phyloP scores from a whole-genome alignment of 164 flowering plant genomes.

The Taxillus chinensis region DNA sequence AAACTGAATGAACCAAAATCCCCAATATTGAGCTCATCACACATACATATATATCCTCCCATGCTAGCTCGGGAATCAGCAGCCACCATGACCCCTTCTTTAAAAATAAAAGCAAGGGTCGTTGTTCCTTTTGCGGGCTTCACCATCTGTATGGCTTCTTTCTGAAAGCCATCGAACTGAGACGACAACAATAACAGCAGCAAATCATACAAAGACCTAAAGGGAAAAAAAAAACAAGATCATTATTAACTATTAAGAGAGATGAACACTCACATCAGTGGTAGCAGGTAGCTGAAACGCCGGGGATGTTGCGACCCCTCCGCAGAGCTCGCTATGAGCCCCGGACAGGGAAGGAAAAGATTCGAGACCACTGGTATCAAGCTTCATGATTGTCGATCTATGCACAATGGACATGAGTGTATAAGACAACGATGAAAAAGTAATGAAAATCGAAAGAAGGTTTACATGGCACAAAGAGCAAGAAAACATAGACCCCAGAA shows the following conservation, averaged over 20 bases:
- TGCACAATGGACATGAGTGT: not conserved
- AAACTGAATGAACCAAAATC: too few species aligned
- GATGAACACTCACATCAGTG: constrained; percentile 29
- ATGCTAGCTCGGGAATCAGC: constrained; percentile 99
- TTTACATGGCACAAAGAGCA: too few species aligned
- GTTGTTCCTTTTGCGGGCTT: constrained; percentile 97
- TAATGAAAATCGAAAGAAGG: too few species aligned
- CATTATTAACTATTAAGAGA: not conserved
- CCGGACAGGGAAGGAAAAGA: constrained; percentile 22
- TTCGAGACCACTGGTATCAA: constrained; percentile 64
- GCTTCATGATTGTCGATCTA: constrained; percentile 41
- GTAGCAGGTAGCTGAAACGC: constrained; percentile 45
- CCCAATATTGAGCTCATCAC: too few species aligned
- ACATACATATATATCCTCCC: constrained; percentile 94
- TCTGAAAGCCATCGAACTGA: constrained; percentile 90
- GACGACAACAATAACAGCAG: not conserved
- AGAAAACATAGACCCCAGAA: not conserved
- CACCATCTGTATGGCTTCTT: constrained; percentile 83
- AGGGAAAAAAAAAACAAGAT: not conserved
- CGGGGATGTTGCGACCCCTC: constrained; percentile 30
- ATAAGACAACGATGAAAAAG: not conserved
- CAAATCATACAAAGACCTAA: not conserved
- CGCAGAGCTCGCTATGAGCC: constrained; percentile 16
- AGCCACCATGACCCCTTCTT: constrained; percentile 97
- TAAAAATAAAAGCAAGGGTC: constrained; percentile 93